Percentiles rank a stretch among this genome's conserved stretches.
Conservation (phyloP, 768 basidiomycete genomes). For the Leccinum fibrillosum region DNA sequence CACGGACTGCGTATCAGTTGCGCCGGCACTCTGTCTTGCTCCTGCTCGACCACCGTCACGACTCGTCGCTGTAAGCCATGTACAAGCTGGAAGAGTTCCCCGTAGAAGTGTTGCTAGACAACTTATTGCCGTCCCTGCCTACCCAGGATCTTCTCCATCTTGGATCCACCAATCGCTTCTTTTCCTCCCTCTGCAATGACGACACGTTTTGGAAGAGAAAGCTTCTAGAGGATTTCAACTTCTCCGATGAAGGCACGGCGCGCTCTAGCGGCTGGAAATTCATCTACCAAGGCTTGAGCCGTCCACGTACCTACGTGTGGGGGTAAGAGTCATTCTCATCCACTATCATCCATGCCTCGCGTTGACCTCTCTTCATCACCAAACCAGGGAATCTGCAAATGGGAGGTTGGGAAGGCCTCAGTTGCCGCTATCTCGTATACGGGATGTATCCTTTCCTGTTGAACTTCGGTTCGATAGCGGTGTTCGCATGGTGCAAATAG, state of each 20-base stretch:
- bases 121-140: constrained; percentile 57
- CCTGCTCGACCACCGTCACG: neutral
- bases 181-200: constrained; percentile 59
- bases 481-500: constrained; percentile 64
- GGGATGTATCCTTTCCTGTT: constrained; percentile 59
- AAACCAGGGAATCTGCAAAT: constrained; percentile 52
- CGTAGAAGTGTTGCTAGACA: constrained; percentile 74
- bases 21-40: neutral
- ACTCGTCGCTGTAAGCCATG: constrained; percentile 28
- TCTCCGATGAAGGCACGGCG: constrained; percentile 67
- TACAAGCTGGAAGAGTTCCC: constrained; percentile 53
- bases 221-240: constrained; percentile 72
- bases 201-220: constrained; percentile 79
- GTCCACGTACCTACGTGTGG: constrained; percentile 52
- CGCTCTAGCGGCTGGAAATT: constrained; percentile 76
- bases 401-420: constrained; percentile 59
- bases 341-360: neutral
- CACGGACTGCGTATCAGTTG: constrained; percentile 1
- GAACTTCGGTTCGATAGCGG: constrained; percentile 54
- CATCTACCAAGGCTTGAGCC: constrained; percentile 68
- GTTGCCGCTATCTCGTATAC: constrained; percentile 25
- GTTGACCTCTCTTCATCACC: neutral
- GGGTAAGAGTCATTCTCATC: constrained; percentile 44
- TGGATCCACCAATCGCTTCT: constrained; percentile 59
- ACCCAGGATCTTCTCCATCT: constrained; percentile 57